These are phyloP conservation scores for Hanseniaspora nectarophila DNA, from an alignment of 805 yeast genomes.

Conservation along the genomic window DNA sequence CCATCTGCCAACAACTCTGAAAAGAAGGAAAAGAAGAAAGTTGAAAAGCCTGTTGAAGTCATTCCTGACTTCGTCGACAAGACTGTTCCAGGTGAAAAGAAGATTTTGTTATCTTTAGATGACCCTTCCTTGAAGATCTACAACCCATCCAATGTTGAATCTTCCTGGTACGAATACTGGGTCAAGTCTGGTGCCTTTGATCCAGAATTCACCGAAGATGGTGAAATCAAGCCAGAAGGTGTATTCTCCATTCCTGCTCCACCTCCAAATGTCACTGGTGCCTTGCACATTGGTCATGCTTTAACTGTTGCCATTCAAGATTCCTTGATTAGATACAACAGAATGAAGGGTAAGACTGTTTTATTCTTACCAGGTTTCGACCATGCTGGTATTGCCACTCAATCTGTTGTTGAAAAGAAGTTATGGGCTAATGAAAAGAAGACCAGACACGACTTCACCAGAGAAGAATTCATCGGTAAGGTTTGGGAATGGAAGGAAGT, in stretches of 20 bases:
- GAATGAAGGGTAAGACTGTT: conserved; percentile 95
- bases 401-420: conserved; percentile 94
- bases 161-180: conserved; percentile 99
- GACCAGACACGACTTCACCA: conserved; percentile 90
- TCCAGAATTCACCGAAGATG: conserved; percentile 70
- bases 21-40: conserved; percentile 53
- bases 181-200: conserved; percentile 71
- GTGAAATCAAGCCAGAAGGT: conserved; percentile 71
- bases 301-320: conserved; percentile 92
- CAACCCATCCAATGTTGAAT: conserved; percentile 83
- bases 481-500: conserved; percentile 99
- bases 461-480: conserved; percentile 74
- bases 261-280: conserved; percentile 98
- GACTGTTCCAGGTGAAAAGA: conserved; percentile 85
- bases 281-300: conserved; percentile 96
- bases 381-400: conserved; percentile 98
- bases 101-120: conserved; percentile 70
- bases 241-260: conserved; percentile 91
- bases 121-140: conserved; percentile 91
- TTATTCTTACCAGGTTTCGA: conserved; percentile 92
- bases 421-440: conserved; percentile 76
- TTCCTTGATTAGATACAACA: conserved; percentile 78
- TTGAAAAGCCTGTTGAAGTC: conserved; percentile 56
- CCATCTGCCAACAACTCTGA: conserved; percentile 30
- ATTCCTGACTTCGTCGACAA: conserved; percentile 75